Base-by-base conservation (phyloP, 345 rosid genomes). In the Euphorbia peplus region DNA sequence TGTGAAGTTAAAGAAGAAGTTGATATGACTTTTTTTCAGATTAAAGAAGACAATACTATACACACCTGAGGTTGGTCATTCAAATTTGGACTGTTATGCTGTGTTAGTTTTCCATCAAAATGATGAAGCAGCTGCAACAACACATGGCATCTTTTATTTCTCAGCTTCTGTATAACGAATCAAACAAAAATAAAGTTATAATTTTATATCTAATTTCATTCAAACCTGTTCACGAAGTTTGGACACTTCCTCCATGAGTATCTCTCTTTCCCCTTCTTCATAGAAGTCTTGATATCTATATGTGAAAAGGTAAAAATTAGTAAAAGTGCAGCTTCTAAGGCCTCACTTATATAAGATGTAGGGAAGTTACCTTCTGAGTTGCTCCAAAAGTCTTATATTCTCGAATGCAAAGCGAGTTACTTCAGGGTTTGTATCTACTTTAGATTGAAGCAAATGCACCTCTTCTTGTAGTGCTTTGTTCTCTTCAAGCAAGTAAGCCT, bases 201-300 rank as follows among this genome's bases (percentile, higher is more conserved):
- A 32, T 60, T 55, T 46, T 21, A 50, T 62, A 69, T 64, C 69
- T 51, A 57, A 72, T 59, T 68, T 44, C 59, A 74, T 3, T 69
- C 75, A 70, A 70, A 95, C 99, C 96, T 91, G 92, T 71, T 85
- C 86, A 64, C 90, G 82, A 71, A 91, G 80, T 63, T 77, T 76
- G 52, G 96, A 80, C 51, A 89, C 72, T 82, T 95, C 98, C 39
- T 82, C 88, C 70, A 76, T 60, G 63, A 91, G 87, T 77, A 91
- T 78, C 64, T 89, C 96, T 70, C 95, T 84, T 82, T 95, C 99
- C 57, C 99, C 99, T 81, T 91, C 99, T 73, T 91, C 92, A 63
- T 91, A 95, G 67, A 95, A 91, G 67, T 91, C 99, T 83, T 91
- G 93, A 85, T 82, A 90, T 75, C 99, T 95, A 70, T 59, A 72